Percentiles rank a stretch among this genome's conserved stretches.
Evolutionary conservation across 2,329 filamentous ascomycete species (phyloP).

Genomic region (Alternaria brassicae): DNA sequence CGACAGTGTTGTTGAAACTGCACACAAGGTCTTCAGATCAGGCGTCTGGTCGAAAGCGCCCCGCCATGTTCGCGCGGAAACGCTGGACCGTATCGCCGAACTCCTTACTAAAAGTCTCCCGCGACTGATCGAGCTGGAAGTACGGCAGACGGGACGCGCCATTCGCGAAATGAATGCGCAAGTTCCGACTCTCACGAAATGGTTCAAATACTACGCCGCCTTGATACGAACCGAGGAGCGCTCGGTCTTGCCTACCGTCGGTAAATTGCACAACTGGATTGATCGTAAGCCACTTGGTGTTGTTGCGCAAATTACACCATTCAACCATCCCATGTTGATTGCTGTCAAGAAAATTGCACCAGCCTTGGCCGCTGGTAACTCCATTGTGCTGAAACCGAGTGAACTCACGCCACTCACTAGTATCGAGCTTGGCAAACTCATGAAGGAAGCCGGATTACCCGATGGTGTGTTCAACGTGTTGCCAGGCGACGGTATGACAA

Average conservation of each 20-base stretch:
- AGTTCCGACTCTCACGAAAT: conserved; percentile 69
- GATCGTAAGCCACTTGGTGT: conserved; percentile 50
- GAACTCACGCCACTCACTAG: conserved; percentile 50
- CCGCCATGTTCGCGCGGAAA: conserved; percentile 65
- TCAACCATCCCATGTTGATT: conserved; percentile 51
- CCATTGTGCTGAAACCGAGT: conserved; percentile 48
- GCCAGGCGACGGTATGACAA: conserved; percentile 42
- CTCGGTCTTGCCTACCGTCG: conserved; percentile 68
- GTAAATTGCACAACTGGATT: conserved; percentile 58
- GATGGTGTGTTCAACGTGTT: conserved; percentile 49
- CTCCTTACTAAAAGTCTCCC: conserved; percentile 63
- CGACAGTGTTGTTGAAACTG: conserved; percentile 50
- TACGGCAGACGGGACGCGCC: conserved; percentile 71
- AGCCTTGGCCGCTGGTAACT: conserved; percentile 47
- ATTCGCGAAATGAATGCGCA: conserved; percentile 75
- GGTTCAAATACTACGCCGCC: conserved; percentile 75
- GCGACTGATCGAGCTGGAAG: conserved; percentile 68
- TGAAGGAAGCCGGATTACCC: conserved; percentile 49
- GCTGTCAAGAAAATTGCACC: conserved; percentile 52
- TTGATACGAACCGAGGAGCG: conserved; percentile 72
- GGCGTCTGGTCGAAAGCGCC: conserved; percentile 66
- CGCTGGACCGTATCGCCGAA: conserved; percentile 66
- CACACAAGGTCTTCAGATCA: conserved; percentile 57
- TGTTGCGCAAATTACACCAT: conserved; percentile 50
- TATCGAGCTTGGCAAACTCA: conserved; percentile 45